Evolutionary conservation across 2,329 filamentous ascomycete genomes (phyloP).

Genomic region (Penicillium glabrum): DNA sequence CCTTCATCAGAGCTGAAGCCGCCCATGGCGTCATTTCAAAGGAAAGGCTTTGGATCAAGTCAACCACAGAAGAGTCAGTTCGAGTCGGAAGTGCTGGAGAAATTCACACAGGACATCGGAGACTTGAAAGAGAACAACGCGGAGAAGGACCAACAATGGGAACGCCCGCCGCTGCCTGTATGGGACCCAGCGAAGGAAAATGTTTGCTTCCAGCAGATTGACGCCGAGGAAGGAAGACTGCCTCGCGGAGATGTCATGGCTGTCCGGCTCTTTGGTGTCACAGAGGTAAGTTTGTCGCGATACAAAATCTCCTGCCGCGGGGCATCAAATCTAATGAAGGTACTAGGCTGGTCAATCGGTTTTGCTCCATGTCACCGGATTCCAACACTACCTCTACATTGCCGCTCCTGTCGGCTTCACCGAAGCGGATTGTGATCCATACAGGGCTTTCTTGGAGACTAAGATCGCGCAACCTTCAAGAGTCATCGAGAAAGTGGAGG

Average conservation of each 20-base stretch:
- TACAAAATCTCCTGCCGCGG: neutral
- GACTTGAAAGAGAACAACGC: constrained; percentile 82
- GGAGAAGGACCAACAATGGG: constrained; percentile 94
- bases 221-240: constrained; percentile 84
- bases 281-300: constrained; percentile 54
- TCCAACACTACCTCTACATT: constrained; percentile 94
- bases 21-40: constrained; percentile 59
- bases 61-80: constrained; percentile 80
- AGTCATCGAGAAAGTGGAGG: constrained; percentile 74
- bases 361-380: constrained; percentile 90
- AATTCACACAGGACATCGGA: constrained; percentile 89
- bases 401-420: constrained; percentile 82
- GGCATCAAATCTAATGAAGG: constrained; percentile 10
- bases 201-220: constrained; percentile 93
- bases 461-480: constrained; percentile 72
- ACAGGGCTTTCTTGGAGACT: constrained; percentile 76
- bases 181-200: constrained; percentile 66
- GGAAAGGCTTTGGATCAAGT: constrained; percentile 61
- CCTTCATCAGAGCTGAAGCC: constrained; percentile 58
- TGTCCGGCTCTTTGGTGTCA: constrained; percentile 92
- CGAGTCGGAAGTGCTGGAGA: constrained; percentile 90
- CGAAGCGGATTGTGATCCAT: constrained; percentile 73
- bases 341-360: constrained; percentile 75
- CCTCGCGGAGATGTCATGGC: constrained; percentile 68
- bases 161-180: constrained; percentile 60